These are phyloP conservation scores for Phytopythium litorale DNA, from an alignment of 352 stramenopile genomes.

Conservation along the genomic window DNA sequence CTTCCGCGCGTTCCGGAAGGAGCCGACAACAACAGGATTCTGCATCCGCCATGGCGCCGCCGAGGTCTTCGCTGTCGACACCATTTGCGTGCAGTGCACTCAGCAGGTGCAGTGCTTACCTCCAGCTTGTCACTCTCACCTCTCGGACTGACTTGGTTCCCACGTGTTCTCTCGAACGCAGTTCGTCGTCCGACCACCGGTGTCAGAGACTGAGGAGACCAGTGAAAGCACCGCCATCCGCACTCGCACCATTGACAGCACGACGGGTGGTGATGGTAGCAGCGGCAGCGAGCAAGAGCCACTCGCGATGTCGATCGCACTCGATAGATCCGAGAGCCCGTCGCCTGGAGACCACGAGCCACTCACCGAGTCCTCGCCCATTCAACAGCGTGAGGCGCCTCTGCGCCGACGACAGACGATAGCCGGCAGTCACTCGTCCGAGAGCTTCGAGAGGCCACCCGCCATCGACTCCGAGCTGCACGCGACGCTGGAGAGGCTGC, in stretches of 20 bases:
- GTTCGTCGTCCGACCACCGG: neutral
- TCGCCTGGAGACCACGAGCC: neutral
- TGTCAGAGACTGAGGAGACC: neutral
- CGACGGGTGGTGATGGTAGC: neutral
- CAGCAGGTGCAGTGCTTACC: slow-evolving; percentile 27
- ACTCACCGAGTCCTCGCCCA: neutral
- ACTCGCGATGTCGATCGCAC: neutral
- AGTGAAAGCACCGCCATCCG: too few relatives aligned
- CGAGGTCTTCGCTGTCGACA: slow-evolving; percentile 37
- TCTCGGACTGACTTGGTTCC: neutral
- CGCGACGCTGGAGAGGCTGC: slow-evolving; percentile 31
- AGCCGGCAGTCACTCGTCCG: neutral
- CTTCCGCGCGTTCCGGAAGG: slow-evolving; percentile 25
- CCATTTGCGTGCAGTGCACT: slow-evolving; percentile 43
- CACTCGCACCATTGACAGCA: neutral
- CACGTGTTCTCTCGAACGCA: neutral
- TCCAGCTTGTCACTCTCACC: neutral
- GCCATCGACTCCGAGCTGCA: slow-evolving; percentile 15
- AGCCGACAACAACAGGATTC: slow-evolving; percentile 40
- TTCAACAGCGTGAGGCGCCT: neutral
- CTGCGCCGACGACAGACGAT: neutral
- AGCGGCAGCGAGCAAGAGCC: neutral
- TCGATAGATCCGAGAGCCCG: neutral
- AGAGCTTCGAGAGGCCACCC: neutral
- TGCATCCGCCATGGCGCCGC: slow-evolving; percentile 52